These are phyloP conservation scores for Kwoniella mangroviensis DNA, from an alignment of 768 basidiomycete species.

Conservation along the genomic window DNA sequence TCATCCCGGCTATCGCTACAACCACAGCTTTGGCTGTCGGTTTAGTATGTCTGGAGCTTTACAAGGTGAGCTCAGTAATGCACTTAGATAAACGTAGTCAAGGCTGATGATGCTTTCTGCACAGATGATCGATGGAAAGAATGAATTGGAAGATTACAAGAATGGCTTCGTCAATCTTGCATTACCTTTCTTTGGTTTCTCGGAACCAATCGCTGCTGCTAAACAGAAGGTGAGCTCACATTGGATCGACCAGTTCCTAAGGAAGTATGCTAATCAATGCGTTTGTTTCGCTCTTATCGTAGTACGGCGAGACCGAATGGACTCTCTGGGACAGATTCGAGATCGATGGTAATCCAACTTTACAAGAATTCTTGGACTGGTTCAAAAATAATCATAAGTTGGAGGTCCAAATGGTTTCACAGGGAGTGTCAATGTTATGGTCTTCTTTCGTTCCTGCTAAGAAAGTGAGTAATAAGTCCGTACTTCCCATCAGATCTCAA, in stretches of 20 bases:
- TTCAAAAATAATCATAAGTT: conserved; percentile 84
- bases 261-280: conserved; percentile 6
- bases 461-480: conserved; percentile 83
- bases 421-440: conserved; percentile 98
- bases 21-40: conserved; percentile 96
- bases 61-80: conserved; percentile 69
- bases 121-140: conserved; percentile 94
- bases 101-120: conserved; percentile 17
- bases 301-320: conserved; percentile 86
- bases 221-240: conserved; percentile 69
- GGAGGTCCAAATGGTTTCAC: conserved; percentile 91
- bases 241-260: neutral
- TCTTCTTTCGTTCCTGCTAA: conserved; percentile 89
- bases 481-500: neutral
- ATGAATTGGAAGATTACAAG: conserved; percentile 91
- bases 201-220: conserved; percentile 87
- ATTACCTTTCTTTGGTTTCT: conserved; percentile 98
- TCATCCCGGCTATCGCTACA: conserved; percentile 99
- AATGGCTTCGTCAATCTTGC: conserved; percentile 98
- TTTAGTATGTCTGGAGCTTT: conserved; percentile 91
- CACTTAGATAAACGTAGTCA: neutral
- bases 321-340: conserved; percentile 98
- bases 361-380: conserved; percentile 80
- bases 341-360: conserved; percentile 84
- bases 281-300: neutral